Conservation (phyloP, 73 alveolate genomes). For the Tetrahymena borealis region DNA sequence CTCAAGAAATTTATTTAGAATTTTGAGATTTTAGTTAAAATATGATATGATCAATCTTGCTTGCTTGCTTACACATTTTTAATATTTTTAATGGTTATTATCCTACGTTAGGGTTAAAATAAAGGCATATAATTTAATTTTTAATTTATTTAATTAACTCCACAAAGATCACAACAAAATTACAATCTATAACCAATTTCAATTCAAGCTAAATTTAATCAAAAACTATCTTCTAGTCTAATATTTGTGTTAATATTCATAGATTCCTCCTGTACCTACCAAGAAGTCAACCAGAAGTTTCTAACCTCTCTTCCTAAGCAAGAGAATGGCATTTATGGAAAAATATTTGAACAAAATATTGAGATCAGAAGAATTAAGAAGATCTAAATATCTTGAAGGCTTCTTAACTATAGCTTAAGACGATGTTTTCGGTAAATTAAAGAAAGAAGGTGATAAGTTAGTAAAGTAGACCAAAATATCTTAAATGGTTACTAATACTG, state of each 20-base stretch:
- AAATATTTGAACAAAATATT: not conserved
- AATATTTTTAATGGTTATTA: too few species aligned
- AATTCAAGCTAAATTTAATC: too few species aligned
- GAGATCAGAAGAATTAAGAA: not conserved
- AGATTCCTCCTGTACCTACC: not conserved
- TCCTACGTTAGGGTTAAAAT: too few species aligned
- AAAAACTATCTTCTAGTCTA: too few species aligned
- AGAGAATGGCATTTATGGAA: slow-evolving; percentile 1
- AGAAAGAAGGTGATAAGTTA: not conserved
- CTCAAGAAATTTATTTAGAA: not conserved
- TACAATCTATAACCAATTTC: too few species aligned
- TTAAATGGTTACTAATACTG: not conserved
- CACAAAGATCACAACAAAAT: too few species aligned
- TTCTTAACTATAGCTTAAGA: not conserved
- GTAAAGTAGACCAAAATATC: not conserved
- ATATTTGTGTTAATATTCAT: not conserved
- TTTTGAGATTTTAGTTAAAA: too few species aligned
- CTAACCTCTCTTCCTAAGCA: not conserved
- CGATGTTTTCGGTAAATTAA: not conserved
- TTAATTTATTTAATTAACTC: too few species aligned
- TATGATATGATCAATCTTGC: too few species aligned
- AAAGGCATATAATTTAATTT: too few species aligned
- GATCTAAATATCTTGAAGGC: not conserved
- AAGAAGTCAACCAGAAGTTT: not conserved
- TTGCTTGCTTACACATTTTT: too few species aligned